Base-by-base conservation (phyloP, 139 green algal species). In the Volvox reticuliferus region DNA sequence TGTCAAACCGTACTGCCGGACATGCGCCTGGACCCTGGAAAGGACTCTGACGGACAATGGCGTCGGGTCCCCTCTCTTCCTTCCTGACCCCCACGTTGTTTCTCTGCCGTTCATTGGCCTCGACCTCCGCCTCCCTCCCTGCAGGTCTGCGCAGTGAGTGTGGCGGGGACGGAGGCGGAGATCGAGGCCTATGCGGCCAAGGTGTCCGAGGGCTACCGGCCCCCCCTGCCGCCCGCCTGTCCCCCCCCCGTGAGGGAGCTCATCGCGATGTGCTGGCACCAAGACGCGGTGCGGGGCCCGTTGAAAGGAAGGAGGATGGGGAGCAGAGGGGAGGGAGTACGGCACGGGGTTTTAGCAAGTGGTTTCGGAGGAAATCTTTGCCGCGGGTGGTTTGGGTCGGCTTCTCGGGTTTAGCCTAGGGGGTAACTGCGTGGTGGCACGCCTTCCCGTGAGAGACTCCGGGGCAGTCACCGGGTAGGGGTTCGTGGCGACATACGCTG, bases 121-220 rank as follows among this genome's bases (percentile, higher is more conserved):
- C n/a, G n/a, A n/a, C n/a, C n/a, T n/a, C n/a, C n/a, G n/a, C n/a
- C n/a, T n/a, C n/a, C n/a, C n/a, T 55, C 44, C 5, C 44, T 55
- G 16, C 36, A 81, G 69, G 36, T 90, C 20, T 84, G 71, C 37
- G 86, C 86, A 21, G 77, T 90, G 63, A 77, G 50, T 73, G 20
- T 76, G 20, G 50, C 44, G n/a, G 86, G 86, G 44, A 90, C 86
- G 19, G 71, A 90, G 71, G 86, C 82, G 73, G 86, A 90, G 86
- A 90, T 90, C 20, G 69, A 90, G 86, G 24, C 12, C 19, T 90
- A 83, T 55, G 71, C 71, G 20, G n/a, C 18, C 19, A 73, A 75
- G 71, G 86, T 90, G 71, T 61, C 71, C 0, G 20, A 63, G 19
- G 86, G 86, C 18, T 90, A 90, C 86, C 69, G 86, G 18, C 86